phyloP scores from a whole-genome alignment of 139 green algal species.

The Limnomonas spitsbergensis region DNA sequence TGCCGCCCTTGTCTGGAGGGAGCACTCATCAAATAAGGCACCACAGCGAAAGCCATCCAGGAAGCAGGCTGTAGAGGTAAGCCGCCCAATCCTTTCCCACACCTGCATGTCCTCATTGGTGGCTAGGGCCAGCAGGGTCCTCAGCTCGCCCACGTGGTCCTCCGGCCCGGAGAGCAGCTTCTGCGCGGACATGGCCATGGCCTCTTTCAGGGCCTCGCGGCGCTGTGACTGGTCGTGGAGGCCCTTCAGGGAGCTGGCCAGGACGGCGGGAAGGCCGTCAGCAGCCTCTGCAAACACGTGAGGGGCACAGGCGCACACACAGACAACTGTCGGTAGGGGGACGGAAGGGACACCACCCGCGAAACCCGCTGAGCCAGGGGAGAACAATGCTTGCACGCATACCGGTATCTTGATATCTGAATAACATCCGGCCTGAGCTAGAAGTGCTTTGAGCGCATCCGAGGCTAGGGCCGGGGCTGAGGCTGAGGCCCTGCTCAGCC shows the following conservation, averaged over 20 bases:
- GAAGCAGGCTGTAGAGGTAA: too few species aligned
- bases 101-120: background rate
- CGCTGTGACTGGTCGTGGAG: conserved; percentile 34
- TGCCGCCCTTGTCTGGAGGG: too few species aligned
- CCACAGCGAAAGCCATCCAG: too few species aligned
- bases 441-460: too few species aligned
- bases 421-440: too few species aligned
- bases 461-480: too few species aligned
- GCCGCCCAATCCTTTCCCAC: too few species aligned
- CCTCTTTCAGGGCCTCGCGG: conserved; percentile 50
- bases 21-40: too few species aligned
- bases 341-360: background rate
- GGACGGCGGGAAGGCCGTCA: conserved; percentile 23
- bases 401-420: too few species aligned
- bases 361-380: background rate
- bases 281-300: background rate
- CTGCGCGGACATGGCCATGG: conserved; percentile 68
- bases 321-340: background rate
- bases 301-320: background rate
- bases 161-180: conserved; percentile 75
- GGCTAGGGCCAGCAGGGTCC: conserved; percentile 29
- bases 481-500: too few species aligned
- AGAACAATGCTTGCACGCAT: background rate
- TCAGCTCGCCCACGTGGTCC: conserved; percentile 30
- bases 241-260: conserved; percentile 34